A percentile compares a stretch with the other conserved stretches of the same genome.
phyloP scores from a whole-genome alignment of 2,329 filamentous ascomycete genomes.

The Fusarium abutilonis region DNA sequence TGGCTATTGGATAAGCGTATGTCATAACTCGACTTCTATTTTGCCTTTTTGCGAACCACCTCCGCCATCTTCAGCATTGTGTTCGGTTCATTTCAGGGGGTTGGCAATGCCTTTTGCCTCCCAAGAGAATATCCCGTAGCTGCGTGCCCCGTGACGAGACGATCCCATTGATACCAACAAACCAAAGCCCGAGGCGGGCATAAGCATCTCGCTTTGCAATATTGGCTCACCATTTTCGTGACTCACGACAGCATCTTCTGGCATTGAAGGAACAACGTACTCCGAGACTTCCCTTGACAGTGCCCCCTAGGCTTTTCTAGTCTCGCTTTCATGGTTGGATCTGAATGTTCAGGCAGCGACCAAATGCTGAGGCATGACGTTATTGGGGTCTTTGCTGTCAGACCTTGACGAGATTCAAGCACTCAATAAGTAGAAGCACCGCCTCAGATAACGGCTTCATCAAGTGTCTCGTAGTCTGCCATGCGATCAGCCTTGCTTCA shows the following conservation, averaged over 20 bases:
- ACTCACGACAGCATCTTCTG: neutral
- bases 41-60: conserved; percentile 11
- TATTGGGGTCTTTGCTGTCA: neutral
- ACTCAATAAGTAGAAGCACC: neutral
- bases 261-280: neutral
- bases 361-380: conserved; percentile 3
- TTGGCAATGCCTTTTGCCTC: conserved; percentile 2
- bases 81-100: neutral
- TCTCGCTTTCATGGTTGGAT: conserved; percentile 2
- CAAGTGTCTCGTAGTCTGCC: conserved; percentile 8
- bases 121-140: conserved; percentile 1
- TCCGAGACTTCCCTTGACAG: neutral
- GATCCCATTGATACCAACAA: conserved; percentile 7
- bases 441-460: neutral
- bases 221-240: neutral
- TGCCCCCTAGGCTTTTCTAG: conserved; percentile 2
- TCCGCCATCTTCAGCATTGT: neutral
- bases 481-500: conserved; percentile 13
- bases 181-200: conserved; percentile 15
- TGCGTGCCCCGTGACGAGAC: conserved; percentile 10
- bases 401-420: neutral
- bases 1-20: neutral
- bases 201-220: neutral
- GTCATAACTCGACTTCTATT: neutral
- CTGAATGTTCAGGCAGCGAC: conserved; percentile 16